These are phyloP conservation scores for Cryphonectria radicalis DNA, from an alignment of 2,329 filamentous ascomycete species.

Conservation along the genomic window DNA sequence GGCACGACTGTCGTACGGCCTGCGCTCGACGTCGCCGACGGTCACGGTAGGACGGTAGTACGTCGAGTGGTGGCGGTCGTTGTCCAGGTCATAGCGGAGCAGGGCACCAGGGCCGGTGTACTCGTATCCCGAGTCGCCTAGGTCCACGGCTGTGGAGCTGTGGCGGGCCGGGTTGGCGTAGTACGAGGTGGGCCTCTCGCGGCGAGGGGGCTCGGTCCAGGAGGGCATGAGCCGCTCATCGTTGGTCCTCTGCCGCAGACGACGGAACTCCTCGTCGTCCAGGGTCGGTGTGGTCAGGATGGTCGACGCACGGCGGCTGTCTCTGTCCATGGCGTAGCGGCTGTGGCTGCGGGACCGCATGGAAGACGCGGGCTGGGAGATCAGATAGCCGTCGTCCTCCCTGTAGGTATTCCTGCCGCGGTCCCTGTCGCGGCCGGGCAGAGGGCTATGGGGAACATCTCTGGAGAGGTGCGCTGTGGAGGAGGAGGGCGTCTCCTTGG, in stretches of 20 bases:
- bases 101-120: constrained; percentile 68
- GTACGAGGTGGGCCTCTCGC: constrained; percentile 49
- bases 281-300: constrained; percentile 51
- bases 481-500: constrained; percentile 44
- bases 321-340: constrained; percentile 24
- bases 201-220: constrained; percentile 50
- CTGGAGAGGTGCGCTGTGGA: constrained; percentile 22
- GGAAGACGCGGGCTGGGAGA: constrained; percentile 60
- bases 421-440: constrained; percentile 54
- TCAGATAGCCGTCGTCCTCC: constrained; percentile 55
- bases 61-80: constrained; percentile 52
- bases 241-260: constrained; percentile 52
- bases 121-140: constrained; percentile 63
- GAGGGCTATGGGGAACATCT: constrained; percentile 50
- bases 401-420: constrained; percentile 51
- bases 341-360: constrained; percentile 53
- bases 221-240: constrained; percentile 48
- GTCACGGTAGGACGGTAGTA: constrained; percentile 62
- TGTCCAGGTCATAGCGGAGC: constrained; percentile 64
- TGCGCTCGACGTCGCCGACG: constrained; percentile 51
- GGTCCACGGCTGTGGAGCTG: constrained; percentile 51
- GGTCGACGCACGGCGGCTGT: constrained; percentile 22
- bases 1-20: constrained; percentile 44
- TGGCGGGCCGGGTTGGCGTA: constrained; percentile 52
- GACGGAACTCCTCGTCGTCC: constrained; percentile 56